Base-by-base conservation (phyloP, 164 flowering plant genomes). In the Tinospora cordifolia region DNA sequence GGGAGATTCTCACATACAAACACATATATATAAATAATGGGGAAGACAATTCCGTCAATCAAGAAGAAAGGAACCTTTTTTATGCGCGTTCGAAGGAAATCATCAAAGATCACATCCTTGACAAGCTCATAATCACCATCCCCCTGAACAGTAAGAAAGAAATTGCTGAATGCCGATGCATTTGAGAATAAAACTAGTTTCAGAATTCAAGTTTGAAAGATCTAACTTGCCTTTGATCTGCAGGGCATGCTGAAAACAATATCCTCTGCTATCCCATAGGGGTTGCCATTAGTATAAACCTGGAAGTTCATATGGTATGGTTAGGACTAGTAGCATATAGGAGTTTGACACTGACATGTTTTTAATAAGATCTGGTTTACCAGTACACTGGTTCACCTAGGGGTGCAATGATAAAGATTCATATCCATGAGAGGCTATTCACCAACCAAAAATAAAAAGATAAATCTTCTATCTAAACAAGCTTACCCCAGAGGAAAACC, bases 161-260 rank as follows among this genome's bases (percentile, higher is more conserved):
- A 69, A 27, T 64, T 58, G 19, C 34, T 26, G 38, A 62, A 51
- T 64, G 36, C 34, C 36, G 49, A 66, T 44, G 44, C 22, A 40
- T 66, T 25, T 54, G 49, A 26, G 63, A 0, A 66, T 13, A 51
- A 65, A 11, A 63, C 13, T 19, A 15, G 2, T 26, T 34, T 62
- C 40, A 7, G 13, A 49, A 19, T n/a, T 8, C 39, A 67, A 39
- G 60, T 26, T 12, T 21, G 3, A 3, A 40, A 66, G 8, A 63
- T 62, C 36, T 49, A 27, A 74, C 82, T 77, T 71, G 90, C 99
- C 63, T 89, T 83, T 76, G 99, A 94, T 86, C 98, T 84, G 83
- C 99, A 94, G 39, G 99, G 99, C 99, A 94, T 90, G 78, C 99
- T 94, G 84, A 94, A 94, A 70, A 94, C 92, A 73, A 94, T 81